phyloP scores from a whole-genome alignment of 2,329 filamentous ascomycete genomes.

The Aspergillus versicolor region DNA sequence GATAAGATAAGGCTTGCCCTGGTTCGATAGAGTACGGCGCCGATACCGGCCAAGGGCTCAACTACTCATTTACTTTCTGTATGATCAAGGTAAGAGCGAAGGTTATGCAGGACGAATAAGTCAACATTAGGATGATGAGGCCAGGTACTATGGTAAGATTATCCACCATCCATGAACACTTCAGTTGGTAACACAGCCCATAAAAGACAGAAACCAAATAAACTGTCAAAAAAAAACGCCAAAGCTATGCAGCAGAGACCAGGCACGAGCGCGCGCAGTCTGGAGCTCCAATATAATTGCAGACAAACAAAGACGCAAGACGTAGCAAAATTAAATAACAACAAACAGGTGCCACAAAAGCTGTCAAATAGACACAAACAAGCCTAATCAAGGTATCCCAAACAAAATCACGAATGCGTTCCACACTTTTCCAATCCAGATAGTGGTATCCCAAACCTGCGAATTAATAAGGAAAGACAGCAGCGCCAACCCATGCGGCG shows the following conservation, averaged over 20 bases:
- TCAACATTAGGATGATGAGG: conserved; percentile 4
- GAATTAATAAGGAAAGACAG: conserved; percentile 38
- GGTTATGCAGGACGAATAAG: not conserved
- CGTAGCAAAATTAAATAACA: not conserved
- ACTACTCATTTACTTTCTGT: not conserved
- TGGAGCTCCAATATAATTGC: not conserved
- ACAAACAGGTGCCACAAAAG: not conserved
- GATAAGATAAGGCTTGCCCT: conserved; percentile 22
- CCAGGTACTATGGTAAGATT: not conserved
- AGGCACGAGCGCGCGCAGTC: not conserved
- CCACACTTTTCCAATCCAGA: conserved; percentile 20
- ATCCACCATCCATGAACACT: not conserved
- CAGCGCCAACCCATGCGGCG: conserved; percentile 37
- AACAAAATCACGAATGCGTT: conserved; percentile 8
- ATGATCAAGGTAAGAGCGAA: not conserved
- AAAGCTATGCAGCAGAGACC: conserved; percentile 12
- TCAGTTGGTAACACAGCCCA: not conserved
- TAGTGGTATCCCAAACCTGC: conserved; percentile 28
- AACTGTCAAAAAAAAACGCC: conserved; percentile 7
- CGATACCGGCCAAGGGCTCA: not conserved
- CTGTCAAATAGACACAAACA: not conserved
- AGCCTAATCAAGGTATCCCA: conserved; percentile 8
- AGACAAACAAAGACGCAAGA: not conserved
- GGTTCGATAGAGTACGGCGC: not conserved
- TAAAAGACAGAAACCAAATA: not conserved